A percentile compares a stretch with the other conserved stretches of the same genome.
Conservation (phyloP, 2,329 filamentous ascomycete species). For the Leptographium flavum region DNA sequence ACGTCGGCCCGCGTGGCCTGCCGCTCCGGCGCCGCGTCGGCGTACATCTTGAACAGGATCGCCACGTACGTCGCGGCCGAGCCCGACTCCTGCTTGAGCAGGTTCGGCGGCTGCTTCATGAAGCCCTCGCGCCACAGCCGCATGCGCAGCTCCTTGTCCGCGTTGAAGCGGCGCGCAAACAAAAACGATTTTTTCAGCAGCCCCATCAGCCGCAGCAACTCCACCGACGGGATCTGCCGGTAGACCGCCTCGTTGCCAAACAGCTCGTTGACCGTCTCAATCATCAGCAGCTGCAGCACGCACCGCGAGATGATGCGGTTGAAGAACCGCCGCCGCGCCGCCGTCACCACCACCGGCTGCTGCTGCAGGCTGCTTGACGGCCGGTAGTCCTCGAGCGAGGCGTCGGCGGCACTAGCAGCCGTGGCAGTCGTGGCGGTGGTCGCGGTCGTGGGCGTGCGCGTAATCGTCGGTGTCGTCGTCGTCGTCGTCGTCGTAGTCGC, state of each 20-base stretch:
- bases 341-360: slow-evolving; percentile 83
- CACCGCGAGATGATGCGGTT: slow-evolving; percentile 99
- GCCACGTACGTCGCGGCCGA: slow-evolving; percentile 88
- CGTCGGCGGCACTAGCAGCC: slow-evolving; percentile 11
- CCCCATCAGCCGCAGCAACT: slow-evolving; percentile 83
- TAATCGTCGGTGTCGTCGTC: slow-evolving; percentile 21
- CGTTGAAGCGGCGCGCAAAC: slow-evolving; percentile 95
- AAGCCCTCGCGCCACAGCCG: slow-evolving; percentile 93
- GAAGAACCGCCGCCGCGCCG: slow-evolving; percentile 86
- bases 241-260: slow-evolving; percentile 97
- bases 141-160: slow-evolving; percentile 90
- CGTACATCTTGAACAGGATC: slow-evolving; percentile 95
- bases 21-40: slow-evolving; percentile 72
- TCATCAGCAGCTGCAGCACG: slow-evolving; percentile 95
- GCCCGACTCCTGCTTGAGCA: slow-evolving; percentile 92
- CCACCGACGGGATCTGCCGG: slow-evolving; percentile 74
- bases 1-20: slow-evolving; percentile 68
- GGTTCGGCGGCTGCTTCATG: slow-evolving; percentile 97
- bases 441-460: slow-evolving; percentile 11
- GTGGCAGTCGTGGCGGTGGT: slow-evolving; percentile 13
- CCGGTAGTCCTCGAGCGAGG: slow-evolving; percentile 70
- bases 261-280: slow-evolving; percentile 96
- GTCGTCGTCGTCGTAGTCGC: slow-evolving; percentile 13
- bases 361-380: slow-evolving; percentile 65
- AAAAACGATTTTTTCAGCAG: slow-evolving; percentile 92